Evolutionary conservation across 2,329 filamentous ascomycete species (phyloP).

Genomic region (Colletotrichum sp.): DNA sequence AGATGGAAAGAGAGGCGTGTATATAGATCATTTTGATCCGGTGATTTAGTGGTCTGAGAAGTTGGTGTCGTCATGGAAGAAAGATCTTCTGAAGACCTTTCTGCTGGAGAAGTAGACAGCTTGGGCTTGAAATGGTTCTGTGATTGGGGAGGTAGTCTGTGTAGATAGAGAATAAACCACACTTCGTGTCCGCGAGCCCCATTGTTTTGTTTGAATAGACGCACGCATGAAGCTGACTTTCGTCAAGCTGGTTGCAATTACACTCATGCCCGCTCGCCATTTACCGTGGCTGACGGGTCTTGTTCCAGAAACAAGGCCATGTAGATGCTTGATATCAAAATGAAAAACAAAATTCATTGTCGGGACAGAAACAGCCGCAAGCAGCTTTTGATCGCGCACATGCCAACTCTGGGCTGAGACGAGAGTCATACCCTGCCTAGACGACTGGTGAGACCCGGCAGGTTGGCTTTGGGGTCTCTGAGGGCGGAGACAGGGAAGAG

Average conservation of each 20-base stretch:
- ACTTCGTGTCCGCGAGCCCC: neutral
- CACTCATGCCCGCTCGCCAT: neutral
- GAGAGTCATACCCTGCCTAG: neutral
- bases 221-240: neutral
- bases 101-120: neutral
- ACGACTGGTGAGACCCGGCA: neutral
- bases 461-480: neutral
- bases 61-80: neutral
- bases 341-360: neutral
- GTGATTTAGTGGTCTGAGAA: neutral
- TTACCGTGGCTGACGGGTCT: neutral
- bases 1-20: neutral
- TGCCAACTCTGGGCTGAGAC: neutral
- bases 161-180: neutral
- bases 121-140: neutral
- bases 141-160: neutral
- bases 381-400: neutral
- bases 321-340: neutral
- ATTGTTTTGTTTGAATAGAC: neutral
- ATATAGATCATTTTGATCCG: neutral
- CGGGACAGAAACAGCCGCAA: neutral
- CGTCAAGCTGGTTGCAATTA: neutral
- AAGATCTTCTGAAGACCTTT: neutral
- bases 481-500: neutral
- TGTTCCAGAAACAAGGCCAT: neutral